phyloP scores from a whole-genome alignment of 228 moss, liverwort and hornwort genomes.

The Sphagnum magellanicum region DNA sequence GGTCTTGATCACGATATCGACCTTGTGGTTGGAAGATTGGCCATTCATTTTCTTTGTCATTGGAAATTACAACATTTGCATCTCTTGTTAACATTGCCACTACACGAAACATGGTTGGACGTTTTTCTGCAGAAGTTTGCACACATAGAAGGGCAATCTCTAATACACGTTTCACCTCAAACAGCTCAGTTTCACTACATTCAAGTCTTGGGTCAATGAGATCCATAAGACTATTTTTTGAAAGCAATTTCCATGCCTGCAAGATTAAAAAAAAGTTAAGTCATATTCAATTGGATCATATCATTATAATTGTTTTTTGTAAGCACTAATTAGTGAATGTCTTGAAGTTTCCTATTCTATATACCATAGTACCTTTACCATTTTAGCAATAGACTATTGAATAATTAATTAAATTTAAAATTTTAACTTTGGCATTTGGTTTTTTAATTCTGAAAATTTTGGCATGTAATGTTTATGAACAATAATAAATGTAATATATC shows the following conservation, averaged over 20 bases:
- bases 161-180: neutral
- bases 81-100: slow-evolving; percentile 3
- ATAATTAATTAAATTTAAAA: no score
- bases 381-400: no score
- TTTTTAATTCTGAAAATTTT: no score
- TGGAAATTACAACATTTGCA: neutral
- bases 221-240: neutral
- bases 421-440: no score
- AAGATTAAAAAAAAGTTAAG: neutral
- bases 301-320: no score
- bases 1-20: neutral
- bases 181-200: neutral
- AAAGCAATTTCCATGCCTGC: slow-evolving; percentile 2
- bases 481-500: no score
- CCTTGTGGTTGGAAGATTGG: neutral
- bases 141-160: slow-evolving; percentile 4
- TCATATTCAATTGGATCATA: neutral
- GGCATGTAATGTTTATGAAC: no score
- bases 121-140: slow-evolving; percentile 1
- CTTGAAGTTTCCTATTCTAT: no score
- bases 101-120: slow-evolving; percentile 3
- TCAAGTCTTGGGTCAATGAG: slow-evolving; percentile 4
- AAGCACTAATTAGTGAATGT: no score
- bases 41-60: neutral
- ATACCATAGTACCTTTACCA: no score